phyloP scores from a whole-genome alignment of 225 moss, liverwort and hornwort species.

The Sphagnum contortum region DNA sequence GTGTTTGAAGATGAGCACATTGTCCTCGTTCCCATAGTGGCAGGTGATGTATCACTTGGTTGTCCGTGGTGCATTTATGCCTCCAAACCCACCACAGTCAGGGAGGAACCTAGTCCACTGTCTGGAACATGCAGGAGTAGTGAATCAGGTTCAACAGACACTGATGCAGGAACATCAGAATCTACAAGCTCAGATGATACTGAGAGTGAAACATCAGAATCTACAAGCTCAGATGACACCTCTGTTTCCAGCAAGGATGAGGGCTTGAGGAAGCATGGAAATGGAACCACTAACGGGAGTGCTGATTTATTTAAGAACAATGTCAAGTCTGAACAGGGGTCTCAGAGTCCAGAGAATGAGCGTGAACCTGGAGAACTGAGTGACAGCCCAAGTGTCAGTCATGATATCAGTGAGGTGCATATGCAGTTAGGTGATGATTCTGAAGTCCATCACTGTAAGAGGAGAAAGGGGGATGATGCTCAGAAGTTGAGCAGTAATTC shows the following conservation, averaged over 20 bases:
- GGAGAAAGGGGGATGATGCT: slow-evolving; percentile 5
- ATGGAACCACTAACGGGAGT: too few species aligned
- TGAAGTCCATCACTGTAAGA: neutral
- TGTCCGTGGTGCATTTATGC: slow-evolving; percentile 49
- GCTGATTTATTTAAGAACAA: neutral
- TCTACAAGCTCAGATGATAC: too few species aligned
- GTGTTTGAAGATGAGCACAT: slow-evolving; percentile 54
- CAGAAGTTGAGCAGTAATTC: neutral
- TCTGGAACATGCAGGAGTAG: slow-evolving; percentile 1
- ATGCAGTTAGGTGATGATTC: too few species aligned
- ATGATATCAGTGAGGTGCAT: neutral
- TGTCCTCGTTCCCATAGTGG: slow-evolving; percentile 40
- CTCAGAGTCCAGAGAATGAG: neutral
- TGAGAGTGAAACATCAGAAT: too few species aligned
- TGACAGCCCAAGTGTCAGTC: neutral
- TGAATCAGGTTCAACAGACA: slow-evolving; percentile 5
- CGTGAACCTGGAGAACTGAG: neutral
- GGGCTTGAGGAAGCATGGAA: too few species aligned
- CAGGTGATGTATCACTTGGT: slow-evolving; percentile 21
- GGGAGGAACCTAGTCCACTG: neutral
- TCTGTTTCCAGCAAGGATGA: neutral
- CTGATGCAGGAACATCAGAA: neutral
- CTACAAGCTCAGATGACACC: neutral
- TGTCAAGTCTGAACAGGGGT: neutral
- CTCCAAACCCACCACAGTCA: neutral